Evolutionary conservation across 2,329 filamentous ascomycete genomes (phyloP).

Genomic region (Botrytis porri): DNA sequence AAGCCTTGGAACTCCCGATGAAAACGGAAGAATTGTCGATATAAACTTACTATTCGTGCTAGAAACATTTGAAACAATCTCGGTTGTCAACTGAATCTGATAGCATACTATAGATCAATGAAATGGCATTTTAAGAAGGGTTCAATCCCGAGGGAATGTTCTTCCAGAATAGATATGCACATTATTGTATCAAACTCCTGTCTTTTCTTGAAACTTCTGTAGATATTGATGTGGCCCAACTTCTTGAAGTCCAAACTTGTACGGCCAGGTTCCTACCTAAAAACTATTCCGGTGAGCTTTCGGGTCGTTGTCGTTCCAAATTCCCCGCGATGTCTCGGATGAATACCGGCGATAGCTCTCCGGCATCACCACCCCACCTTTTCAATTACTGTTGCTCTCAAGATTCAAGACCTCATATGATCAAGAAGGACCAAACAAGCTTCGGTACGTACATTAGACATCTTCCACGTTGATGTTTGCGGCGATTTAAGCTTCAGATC

Average conservation of each 20-base stretch:
- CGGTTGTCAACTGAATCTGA: neutral
- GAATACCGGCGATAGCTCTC: neutral
- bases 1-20: neutral
- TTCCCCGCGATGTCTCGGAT: neutral
- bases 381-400: neutral
- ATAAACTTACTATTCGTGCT: neutral
- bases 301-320: neutral
- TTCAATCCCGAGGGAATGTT: neutral
- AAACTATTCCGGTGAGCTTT: neutral
- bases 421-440: neutral
- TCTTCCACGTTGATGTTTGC: no score
- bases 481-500: neutral
- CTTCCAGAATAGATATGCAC: neutral
- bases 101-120: neutral
- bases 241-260: rapidly evolving
- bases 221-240: neutral
- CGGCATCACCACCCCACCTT: neutral
- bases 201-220: neutral
- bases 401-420: neutral
- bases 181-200: neutral
- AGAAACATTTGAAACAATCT: neutral
- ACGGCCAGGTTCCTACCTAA: neutral
- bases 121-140: neutral
- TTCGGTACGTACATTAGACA: neutral
- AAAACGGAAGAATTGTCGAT: neutral